Conservation (phyloP, 116 monocot genomes). For the Phalaenopsis hybrid region DNA sequence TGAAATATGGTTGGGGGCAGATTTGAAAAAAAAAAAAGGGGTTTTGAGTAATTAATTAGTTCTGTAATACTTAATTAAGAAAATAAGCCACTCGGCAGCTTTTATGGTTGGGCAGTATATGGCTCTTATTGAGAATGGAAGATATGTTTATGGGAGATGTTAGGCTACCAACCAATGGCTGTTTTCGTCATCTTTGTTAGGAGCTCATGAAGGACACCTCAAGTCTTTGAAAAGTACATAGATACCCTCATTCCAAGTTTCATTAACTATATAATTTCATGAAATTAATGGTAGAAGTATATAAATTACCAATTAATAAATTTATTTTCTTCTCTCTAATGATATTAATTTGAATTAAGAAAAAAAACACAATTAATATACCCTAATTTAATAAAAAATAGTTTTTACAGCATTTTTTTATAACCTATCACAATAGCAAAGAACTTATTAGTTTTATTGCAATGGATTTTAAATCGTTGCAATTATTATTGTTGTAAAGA, state of each 20-base stretch:
- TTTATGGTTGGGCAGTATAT: neutral
- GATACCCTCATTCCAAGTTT: neutral
- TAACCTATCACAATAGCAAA: too few species aligned
- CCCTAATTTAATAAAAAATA: too few species aligned
- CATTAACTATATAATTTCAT: too few species aligned
- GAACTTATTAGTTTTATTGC: too few species aligned
- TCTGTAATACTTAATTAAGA: neutral
- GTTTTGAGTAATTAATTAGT: neutral
- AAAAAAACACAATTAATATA: too few species aligned
- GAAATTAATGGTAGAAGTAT: too few species aligned
- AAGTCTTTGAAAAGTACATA: constrained; percentile 10
- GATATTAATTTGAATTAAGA: too few species aligned
- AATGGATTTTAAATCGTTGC: too few species aligned
- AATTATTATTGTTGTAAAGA: too few species aligned
- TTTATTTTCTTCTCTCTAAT: too few species aligned
- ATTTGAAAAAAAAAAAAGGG: neutral
- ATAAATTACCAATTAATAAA: too few species aligned
- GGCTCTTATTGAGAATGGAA: neutral
- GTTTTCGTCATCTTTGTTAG: constrained; percentile 14
- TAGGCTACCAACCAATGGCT: constrained; percentile 23
- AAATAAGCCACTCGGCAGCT: neutral
- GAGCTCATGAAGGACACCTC: neutral
- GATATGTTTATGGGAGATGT: neutral
- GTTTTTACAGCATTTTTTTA: too few species aligned
- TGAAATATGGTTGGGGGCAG: constrained; percentile 4